Base-by-base conservation (phyloP, 106 monocot species). In the Dioscorea zingiberensis region DNA sequence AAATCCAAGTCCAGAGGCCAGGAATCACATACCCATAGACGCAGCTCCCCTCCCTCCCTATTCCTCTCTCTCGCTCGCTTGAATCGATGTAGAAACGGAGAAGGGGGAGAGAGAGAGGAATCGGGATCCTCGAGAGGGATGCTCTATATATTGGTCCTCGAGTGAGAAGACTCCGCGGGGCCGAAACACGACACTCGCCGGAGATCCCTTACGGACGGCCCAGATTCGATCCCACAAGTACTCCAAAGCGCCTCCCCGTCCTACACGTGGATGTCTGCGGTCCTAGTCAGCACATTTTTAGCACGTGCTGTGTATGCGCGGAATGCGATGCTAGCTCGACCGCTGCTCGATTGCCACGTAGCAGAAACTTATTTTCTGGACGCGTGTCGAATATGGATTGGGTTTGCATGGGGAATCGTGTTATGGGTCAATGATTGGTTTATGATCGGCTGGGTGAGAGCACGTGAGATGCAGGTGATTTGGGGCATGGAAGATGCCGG, bases 151-250 rank as follows among this genome's bases (percentile, higher is more conserved):
- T 18, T 3, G 3, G 22, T 19, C 56, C 22, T 21, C 23, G 2
- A 11, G 2, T 23, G 23, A 56, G 19, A 23, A 24, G 56, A 23
- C 56, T 3, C 23, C 3, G 21, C 23, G 56, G 22, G 23, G 56
- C 19, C 23, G 12, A 24, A 12, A 12, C 12, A 21, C 22, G 22
- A 12, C 19, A 5, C 23, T 18, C 56, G 22, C 56, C 56, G 12
- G 56, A 21, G 56, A 56, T 56, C 56, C 56, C 56, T 19, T 18
- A 56, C 56, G 56, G 56, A 56, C 56, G 56, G 56, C 56, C 56
- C n/a, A 11, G 56, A 56, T 56, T 12, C 23, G 22, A 12, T 56
- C 56, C 22, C 56, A 4, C 10, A 19, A 16, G 16, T 19, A 18
- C 16, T 19, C 16, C 19, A 16, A 0, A 24, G 22, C 56, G 8